Percentiles rank a stretch among this genome's conserved stretches.
phyloP scores from a whole-genome alignment of 2,329 filamentous ascomycete genomes.

The Xylaria arbuscula region DNA sequence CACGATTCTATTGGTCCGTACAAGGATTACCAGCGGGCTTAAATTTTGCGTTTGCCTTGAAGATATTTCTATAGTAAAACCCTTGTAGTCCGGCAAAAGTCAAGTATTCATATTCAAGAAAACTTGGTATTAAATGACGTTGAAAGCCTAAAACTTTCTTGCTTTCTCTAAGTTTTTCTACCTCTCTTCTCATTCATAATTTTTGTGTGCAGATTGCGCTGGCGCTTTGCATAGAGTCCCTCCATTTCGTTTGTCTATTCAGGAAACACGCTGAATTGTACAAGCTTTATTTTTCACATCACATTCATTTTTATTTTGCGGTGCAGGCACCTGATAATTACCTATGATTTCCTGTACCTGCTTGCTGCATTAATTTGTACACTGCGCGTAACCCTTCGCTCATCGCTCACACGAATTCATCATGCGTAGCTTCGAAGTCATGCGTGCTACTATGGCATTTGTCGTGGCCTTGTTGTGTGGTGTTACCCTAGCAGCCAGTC shows the following conservation, averaged over 20 bases:
- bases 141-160: not conserved
- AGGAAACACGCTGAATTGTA: not conserved
- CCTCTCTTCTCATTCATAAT: not conserved
- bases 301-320: not conserved
- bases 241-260: not conserved
- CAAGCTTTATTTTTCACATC: not conserved
- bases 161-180: not conserved
- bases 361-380: not conserved
- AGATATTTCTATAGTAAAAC: not conserved
- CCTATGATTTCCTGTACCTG: not conserved
- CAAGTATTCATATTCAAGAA: not conserved
- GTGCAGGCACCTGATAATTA: not conserved
- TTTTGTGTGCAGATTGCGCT: not conserved
- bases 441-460: slow-evolving; percentile 8
- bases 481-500: not conserved
- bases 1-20: not conserved
- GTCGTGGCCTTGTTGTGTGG: not conserved
- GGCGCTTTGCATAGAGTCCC: not conserved
- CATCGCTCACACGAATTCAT: not conserved
- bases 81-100: no score
- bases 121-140: not conserved
- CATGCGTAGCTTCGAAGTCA: not conserved
- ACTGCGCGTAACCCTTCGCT: not conserved
- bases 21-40: not conserved
- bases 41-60: not conserved